Evolutionary conservation across 768 basidiomycete species (phyloP).

Genomic region (Mycena leptocephala): DNA sequence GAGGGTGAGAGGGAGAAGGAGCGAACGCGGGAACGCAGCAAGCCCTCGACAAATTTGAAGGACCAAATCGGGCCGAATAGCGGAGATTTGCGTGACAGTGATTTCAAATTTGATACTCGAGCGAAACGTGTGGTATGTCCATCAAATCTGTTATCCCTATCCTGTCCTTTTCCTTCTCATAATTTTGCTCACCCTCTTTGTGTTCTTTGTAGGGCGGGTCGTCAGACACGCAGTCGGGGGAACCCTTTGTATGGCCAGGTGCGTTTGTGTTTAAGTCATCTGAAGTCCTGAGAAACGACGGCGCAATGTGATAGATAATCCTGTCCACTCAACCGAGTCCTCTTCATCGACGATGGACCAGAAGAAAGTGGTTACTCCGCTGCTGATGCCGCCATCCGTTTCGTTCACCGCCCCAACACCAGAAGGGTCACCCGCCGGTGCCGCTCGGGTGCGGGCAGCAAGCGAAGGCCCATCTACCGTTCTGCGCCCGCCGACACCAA

Average conservation of each 20-base stretch:
- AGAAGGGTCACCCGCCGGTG: not conserved
- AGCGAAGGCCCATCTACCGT: constrained; percentile 2
- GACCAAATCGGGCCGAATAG: not conserved
- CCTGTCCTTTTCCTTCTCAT: not conserved
- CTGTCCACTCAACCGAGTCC: constrained; percentile 28
- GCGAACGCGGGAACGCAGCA: not conserved
- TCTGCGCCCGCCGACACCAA: not conserved
- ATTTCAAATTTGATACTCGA: constrained; percentile 37
- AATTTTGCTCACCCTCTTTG: constrained; percentile 19
- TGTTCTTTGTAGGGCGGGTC: constrained; percentile 32
- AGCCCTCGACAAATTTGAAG: not conserved
- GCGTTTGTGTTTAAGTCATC: too few relatives aligned
- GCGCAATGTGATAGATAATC: too few relatives aligned
- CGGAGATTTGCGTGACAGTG: constrained; percentile 14
- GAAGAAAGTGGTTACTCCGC: not conserved
- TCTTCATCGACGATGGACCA: constrained; percentile 34
- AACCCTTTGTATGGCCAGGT: constrained; percentile 35
- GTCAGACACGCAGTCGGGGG: constrained; percentile 22
- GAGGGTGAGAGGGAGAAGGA: not conserved
- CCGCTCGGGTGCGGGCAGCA: not conserved
- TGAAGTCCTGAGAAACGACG: too few relatives aligned
- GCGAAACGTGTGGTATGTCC: constrained; percentile 35
- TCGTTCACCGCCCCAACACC: constrained; percentile 17
- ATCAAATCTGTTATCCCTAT: constrained; percentile 9
- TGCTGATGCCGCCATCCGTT: not conserved